phyloP scores from a whole-genome alignment of 768 basidiomycete genomes.

The Russula brevipes region DNA sequence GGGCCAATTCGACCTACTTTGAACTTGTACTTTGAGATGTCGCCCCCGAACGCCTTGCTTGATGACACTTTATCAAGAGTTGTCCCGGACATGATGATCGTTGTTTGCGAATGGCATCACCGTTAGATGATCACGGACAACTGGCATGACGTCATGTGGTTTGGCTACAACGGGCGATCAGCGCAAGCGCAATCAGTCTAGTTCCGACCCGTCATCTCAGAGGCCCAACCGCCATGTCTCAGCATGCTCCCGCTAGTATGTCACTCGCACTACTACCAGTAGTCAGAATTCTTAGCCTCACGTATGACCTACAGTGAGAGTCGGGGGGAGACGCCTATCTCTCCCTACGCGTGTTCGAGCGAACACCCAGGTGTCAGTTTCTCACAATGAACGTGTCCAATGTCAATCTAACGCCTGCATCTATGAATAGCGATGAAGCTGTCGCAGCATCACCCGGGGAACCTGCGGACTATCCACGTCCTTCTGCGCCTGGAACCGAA shows the following conservation, averaged over 20 bases:
- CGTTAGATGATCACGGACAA: background rate
- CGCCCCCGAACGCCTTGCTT: conserved; percentile 77
- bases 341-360: conserved; percentile 20
- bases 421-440: conserved; percentile 12
- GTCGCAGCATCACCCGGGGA: conserved; percentile 16
- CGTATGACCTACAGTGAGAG: conserved; percentile 13
- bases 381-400: background rate
- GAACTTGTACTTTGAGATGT: conserved; percentile 82
- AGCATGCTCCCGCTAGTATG: conserved; percentile 24
- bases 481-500: conserved; percentile 17
- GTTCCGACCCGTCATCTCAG: no score
- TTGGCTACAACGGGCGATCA: no score
- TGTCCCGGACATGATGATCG: conserved; percentile 26
- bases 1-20: conserved; percentile 45
- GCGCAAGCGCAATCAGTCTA: no score
- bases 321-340: conserved; percentile 25
- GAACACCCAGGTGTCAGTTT: conserved; percentile 14
- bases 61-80: conserved; percentile 64
- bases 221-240: conserved; percentile 6
- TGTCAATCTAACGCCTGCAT: background rate
- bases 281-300: background rate
- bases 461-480: conserved; percentile 25
- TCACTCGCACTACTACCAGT: background rate
- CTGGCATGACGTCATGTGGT: conserved; percentile 9
- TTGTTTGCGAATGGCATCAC: background rate